A percentile compares a stretch with the other conserved stretches of the same genome.
These are phyloP conservation scores for Aeschynomene evenia DNA, from an alignment of 306 rosid species.

Conservation along the genomic window DNA sequence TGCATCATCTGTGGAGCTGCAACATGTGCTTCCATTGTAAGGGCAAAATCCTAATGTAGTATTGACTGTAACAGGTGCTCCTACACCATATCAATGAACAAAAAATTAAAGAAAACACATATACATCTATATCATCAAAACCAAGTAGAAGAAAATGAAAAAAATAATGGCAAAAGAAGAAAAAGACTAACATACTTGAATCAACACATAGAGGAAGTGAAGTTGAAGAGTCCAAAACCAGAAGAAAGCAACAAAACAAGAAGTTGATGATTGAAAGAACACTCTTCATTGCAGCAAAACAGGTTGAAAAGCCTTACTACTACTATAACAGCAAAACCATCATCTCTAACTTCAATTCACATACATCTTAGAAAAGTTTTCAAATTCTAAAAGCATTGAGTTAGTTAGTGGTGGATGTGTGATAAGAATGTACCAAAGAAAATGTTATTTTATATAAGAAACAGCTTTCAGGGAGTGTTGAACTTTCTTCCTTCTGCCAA, in stretches of 20 bases:
- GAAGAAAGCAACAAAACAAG: slow-evolving; percentile 49
- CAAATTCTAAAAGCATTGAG: not conserved
- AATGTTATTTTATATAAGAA: not conserved
- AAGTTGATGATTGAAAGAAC: slow-evolving; percentile 38
- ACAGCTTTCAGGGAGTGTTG: slow-evolving; percentile 7
- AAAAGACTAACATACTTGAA: slow-evolving; percentile 61
- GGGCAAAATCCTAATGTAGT: slow-evolving; percentile 66
- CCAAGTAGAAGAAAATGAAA: not conserved
- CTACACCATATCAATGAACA: slow-evolving; percentile 36
- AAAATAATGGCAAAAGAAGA: not conserved
- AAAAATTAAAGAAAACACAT: not conserved
- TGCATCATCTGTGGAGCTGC: slow-evolving; percentile 71
- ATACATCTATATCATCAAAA: not conserved
- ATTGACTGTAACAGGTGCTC: slow-evolving; percentile 57
- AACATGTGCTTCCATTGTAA: slow-evolving; percentile 78
- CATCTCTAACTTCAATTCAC: slow-evolving; percentile 22
- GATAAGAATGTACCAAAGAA: not conserved
- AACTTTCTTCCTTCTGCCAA: slow-evolving; percentile 24
- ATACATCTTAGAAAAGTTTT: not conserved
- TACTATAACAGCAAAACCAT: slow-evolving; percentile 27
- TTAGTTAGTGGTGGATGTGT: not conserved
- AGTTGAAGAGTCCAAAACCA: slow-evolving; percentile 53
- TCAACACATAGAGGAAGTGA: slow-evolving; percentile 83
- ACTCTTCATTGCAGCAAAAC: slow-evolving; percentile 47
- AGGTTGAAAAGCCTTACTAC: slow-evolving; percentile 2